phyloP scores from a whole-genome alignment of 2,329 filamentous ascomycete genomes.

The Colletotrichum shisoi region DNA sequence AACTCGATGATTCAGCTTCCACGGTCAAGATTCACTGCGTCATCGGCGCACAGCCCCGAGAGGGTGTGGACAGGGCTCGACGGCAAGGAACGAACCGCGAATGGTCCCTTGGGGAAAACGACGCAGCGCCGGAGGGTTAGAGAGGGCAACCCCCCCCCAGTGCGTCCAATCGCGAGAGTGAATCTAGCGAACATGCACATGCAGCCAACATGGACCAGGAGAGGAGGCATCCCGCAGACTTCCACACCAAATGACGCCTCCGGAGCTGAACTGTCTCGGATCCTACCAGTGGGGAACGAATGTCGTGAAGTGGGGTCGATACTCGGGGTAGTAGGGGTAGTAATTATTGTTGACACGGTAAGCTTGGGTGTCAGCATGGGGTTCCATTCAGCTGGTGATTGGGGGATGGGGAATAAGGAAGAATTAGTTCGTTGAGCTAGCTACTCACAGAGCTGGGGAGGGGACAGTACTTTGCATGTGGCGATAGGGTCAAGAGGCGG shows the following conservation, averaged over 20 bases:
- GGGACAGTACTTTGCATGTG: neutral
- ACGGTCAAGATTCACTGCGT: too few relatives aligned
- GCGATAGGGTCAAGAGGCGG: neutral
- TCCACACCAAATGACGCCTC: conserved; percentile 23
- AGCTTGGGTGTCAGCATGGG: too few relatives aligned
- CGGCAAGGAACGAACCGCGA: too few relatives aligned
- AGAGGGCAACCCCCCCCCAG: too few relatives aligned
- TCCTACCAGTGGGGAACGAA: neutral
- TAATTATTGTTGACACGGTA: neutral
- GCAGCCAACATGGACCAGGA: neutral
- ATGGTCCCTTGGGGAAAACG: too few relatives aligned
- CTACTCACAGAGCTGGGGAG: neutral
- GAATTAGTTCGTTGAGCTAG: neutral
- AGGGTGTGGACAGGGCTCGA: too few relatives aligned
- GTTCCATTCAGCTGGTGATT: neutral
- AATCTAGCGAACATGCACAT: conserved; percentile 19
- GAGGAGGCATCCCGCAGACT: conserved; percentile 7
- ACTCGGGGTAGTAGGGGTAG: neutral
- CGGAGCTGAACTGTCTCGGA: neutral
- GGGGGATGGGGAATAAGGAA: neutral
- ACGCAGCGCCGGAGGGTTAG: too few relatives aligned
- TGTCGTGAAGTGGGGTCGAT: neutral
- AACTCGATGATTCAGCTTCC: too few relatives aligned
- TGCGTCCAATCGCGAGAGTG: too few relatives aligned
- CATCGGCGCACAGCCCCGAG: too few relatives aligned